phyloP scores from a whole-genome alignment of 179 eudicot genomes.

The Pouteria campechiana region DNA sequence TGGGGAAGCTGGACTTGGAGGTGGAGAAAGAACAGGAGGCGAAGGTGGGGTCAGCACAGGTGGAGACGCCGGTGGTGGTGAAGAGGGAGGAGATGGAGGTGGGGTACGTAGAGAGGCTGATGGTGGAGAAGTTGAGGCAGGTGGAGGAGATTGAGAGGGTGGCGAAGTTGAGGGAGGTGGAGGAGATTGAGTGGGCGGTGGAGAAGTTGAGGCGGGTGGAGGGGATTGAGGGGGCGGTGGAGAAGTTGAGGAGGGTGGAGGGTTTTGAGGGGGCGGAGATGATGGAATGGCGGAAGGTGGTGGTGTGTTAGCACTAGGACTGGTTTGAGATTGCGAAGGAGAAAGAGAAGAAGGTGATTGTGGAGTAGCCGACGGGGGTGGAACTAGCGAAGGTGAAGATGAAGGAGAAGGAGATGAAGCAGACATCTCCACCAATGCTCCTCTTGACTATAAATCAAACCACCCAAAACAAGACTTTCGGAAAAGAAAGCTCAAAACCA shows the following conservation, averaged over 20 bases:
- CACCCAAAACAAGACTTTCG: too few relatives aligned
- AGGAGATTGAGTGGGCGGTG: conserved; percentile 15
- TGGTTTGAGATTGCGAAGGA: too few relatives aligned
- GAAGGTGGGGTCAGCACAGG: conserved; percentile 16
- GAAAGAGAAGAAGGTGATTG: conserved; percentile 19
- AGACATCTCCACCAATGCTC: conserved; percentile 29
- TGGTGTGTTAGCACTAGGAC: too few relatives aligned
- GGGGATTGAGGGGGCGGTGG: conserved; percentile 13
- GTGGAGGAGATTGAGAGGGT: conserved; percentile 9
- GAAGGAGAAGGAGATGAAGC: conserved; percentile 31
- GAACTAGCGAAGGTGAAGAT: conserved; percentile 16
- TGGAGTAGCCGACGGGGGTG: conserved; percentile 17
- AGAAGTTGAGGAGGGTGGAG: conserved; percentile 17
- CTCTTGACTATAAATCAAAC: too few relatives aligned
- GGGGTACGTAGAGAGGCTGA: conserved; percentile 4
- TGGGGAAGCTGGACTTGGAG: conserved; percentile 9
- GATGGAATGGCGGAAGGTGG: conserved; percentile 11
- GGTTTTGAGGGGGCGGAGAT: conserved; percentile 14
- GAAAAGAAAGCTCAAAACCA: too few relatives aligned
- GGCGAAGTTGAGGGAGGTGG: conserved; percentile 8
- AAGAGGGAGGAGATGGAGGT: conserved; percentile 6
- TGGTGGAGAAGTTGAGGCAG: conserved; percentile 12
- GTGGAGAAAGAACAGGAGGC: conserved; percentile 10
- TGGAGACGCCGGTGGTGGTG: conserved; percentile 9
- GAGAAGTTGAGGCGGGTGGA: conserved; percentile 10